Base-by-base conservation (phyloP, 768 basidiomycete genomes). In the Suillus tomentosus region DNA sequence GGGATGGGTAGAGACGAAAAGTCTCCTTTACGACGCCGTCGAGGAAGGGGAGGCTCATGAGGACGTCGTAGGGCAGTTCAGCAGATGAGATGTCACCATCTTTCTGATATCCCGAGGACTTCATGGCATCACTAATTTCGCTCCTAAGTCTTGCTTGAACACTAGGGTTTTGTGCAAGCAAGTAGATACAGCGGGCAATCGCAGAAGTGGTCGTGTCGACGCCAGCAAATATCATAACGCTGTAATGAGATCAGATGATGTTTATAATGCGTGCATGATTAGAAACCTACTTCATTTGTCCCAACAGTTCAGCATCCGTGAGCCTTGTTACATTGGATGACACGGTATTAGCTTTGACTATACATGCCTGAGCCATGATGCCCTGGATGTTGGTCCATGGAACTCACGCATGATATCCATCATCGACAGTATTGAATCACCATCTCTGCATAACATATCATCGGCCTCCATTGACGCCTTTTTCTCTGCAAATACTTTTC, bases 371-470 rank as follows among this genome's bases (percentile, higher is more conserved):
- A 45, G 48, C 9, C 37, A 42, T 56, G 54, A 24, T 17, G 56
- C 5, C 42, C 31, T 1, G 43, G 9, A 40, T 54, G 51, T 19
- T 5, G 31, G 31, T 31, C 31, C 6, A 36, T 27, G 47, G 17
- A n/a, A 67, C 82, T 70, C 65, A 85, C 85, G 69, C 45, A 86
- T 73, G 37, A 82, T 74, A 64, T 80, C 82, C 62, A 84, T 83
- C 61, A 67, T 69, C 19, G 60, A 60, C 36, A 67, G 65, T 17
- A 40, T 45, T 40, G 64, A 22, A 42, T 54, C 51, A 48, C 73
- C 64, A 62, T 71, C 60, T 61, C 71, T 42, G 53, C 60, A 13
- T 60, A 31, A 31, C 31, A 31, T 31, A 31, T 6, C 31, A 31
- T 31, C 31, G 31, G 31, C 31, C 31, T 31, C 31, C 31, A 31